These are phyloP conservation scores for Chrysoporthe puriensis DNA, from an alignment of 2,329 filamentous ascomycete genomes.

Conservation along the genomic window DNA sequence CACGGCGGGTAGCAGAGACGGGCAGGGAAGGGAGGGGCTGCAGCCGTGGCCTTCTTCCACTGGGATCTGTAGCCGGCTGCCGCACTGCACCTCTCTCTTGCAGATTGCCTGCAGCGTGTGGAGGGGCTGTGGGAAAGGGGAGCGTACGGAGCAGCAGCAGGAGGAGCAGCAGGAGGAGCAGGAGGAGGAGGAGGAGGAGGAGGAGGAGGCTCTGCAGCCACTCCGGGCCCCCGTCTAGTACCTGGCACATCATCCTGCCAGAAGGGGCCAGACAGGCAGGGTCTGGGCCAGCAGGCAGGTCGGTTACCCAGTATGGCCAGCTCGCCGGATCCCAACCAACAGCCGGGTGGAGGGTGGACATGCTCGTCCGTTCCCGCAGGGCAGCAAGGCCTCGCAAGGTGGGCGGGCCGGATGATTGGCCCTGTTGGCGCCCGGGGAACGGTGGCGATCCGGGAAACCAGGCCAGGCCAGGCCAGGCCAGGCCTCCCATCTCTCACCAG, in stretches of 20 bases:
- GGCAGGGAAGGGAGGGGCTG: background rate
- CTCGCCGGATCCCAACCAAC: slow-evolving; percentile 13
- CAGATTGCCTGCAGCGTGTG: background rate
- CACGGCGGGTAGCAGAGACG: slow-evolving; percentile 23
- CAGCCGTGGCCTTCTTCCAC: slow-evolving; percentile 7
- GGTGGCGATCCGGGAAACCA: slow-evolving; percentile 13
- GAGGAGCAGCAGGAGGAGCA: background rate
- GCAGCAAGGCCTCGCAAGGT: slow-evolving; percentile 7
- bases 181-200: background rate
- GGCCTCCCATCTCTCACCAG: background rate
- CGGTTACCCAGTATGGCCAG: slow-evolving; percentile 20
- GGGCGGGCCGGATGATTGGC: slow-evolving; percentile 32
- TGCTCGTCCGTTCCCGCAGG: slow-evolving; percentile 15
- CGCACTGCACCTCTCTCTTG: background rate
- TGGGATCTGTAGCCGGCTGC: slow-evolving; percentile 4
- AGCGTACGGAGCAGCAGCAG: background rate
- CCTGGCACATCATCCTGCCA: no score
- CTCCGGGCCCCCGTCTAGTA: background rate
- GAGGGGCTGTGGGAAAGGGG: background rate
- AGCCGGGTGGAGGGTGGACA: slow-evolving; percentile 14
- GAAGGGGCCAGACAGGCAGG: background rate
- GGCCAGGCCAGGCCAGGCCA: background rate
- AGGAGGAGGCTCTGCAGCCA: slow-evolving; percentile 6
- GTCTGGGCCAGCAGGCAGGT: background rate
- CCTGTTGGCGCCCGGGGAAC: slow-evolving; percentile 27